phyloP scores from a whole-genome alignment of 2,329 filamentous ascomycete species.

The Escovopsis sp. region DNA sequence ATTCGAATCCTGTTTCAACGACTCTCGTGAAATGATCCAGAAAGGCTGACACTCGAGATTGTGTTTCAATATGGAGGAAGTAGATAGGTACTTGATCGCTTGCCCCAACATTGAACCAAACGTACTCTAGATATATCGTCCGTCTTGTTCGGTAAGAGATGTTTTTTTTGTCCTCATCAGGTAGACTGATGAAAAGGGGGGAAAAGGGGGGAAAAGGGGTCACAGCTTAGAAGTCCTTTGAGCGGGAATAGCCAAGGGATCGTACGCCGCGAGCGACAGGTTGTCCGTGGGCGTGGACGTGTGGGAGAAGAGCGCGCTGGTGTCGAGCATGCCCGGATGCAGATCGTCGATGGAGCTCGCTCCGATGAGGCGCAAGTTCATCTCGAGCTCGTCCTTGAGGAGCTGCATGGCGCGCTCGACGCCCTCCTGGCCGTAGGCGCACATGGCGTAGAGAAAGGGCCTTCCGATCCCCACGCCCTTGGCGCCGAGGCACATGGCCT shows the following conservation, averaged over 20 bases:
- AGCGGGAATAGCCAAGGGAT: conserved; percentile 34
- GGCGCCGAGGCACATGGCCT: conserved; percentile 84
- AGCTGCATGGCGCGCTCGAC: conserved; percentile 88
- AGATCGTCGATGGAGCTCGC: conserved; percentile 60
- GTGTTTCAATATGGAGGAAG: no score
- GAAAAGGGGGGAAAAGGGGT: no score
- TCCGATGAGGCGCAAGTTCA: conserved; percentile 95
- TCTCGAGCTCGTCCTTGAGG: conserved; percentile 92
- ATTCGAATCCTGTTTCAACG: neutral
- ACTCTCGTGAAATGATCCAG: no score
- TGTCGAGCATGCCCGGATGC: conserved; percentile 67
- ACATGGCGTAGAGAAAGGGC: conserved; percentile 94
- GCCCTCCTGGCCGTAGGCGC: conserved; percentile 70
- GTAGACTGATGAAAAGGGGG: no score
- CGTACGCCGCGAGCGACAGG: conserved; percentile 34
- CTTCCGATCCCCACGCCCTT: conserved; percentile 86
- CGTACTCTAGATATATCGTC: no score
- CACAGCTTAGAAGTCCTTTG: conserved; percentile 39
- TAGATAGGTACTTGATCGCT: no score
- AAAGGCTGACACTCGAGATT: no score
- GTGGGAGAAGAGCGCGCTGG: conserved; percentile 47
- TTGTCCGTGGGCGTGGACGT: conserved; percentile 32
- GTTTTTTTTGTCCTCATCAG: no score
- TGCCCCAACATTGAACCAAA: no score
- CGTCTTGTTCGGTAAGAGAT: no score